Percentiles rank a stretch among this genome's conserved stretches.
Conservation (phyloP, 345 rosid species). For the Rhizophora apiculata region DNA sequence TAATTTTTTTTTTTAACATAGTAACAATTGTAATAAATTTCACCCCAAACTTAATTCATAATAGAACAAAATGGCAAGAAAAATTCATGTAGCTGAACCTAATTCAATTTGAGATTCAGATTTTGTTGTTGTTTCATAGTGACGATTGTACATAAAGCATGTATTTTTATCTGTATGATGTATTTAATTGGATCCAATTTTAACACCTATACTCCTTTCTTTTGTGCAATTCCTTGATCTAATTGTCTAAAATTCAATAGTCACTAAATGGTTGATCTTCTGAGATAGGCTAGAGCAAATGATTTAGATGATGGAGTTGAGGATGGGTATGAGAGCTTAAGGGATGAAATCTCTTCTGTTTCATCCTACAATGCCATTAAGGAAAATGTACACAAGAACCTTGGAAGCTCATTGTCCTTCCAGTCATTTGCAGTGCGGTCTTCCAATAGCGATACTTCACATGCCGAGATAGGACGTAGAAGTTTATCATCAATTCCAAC, state of each 20-base stretch:
- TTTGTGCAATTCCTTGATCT: conserved; percentile 4
- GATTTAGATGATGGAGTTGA: conserved; percentile 62
- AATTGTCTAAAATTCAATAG: conserved; percentile 6
- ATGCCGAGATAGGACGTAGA: conserved; percentile 46
- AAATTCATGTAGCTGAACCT: no score
- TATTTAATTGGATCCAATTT: not conserved
- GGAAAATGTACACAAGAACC: conserved; percentile 56
- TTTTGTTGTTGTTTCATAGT: conserved; percentile 7
- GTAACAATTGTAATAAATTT: not conserved
- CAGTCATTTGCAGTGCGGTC: conserved; percentile 66
- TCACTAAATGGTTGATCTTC: conserved; percentile 5
- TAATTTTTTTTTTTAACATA: not conserved
- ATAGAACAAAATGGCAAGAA: no score
- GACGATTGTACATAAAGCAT: not conserved
- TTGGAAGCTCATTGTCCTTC: conserved; percentile 78
- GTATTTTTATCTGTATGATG: not conserved
- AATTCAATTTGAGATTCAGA: no score
- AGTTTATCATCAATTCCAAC: conserved; percentile 59
- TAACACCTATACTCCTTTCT: not conserved
- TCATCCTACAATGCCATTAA: conserved; percentile 67
- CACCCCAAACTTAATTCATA: no score
- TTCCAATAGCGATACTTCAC: conserved; percentile 51
- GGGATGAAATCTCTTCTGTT: conserved; percentile 85
- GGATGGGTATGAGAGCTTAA: conserved; percentile 89
- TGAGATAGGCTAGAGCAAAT: conserved; percentile 66